A percentile compares a stretch with the other conserved stretches of the same genome.
phyloP scores from a whole-genome alignment of 202 grass and related monocot species.

The Hordeum pubiflorum region DNA sequence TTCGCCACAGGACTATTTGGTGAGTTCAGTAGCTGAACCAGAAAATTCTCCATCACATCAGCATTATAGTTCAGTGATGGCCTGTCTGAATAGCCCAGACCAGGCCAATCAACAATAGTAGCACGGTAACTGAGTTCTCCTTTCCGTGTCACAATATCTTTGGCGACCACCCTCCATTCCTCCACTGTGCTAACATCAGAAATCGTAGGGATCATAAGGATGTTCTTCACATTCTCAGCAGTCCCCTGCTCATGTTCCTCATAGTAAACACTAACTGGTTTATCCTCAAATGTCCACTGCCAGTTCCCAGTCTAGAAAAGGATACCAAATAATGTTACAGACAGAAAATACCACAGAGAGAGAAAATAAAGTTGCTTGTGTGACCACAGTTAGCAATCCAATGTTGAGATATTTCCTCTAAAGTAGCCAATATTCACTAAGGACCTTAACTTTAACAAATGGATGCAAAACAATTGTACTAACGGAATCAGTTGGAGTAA shows the following conservation, averaged over 20 bases:
- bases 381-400: background rate
- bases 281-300: conserved; percentile 75
- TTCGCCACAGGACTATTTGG: conserved; percentile 65
- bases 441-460: background rate
- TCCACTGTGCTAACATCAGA: conserved; percentile 97
- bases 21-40: conserved; percentile 68
- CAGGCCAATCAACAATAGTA: conserved; percentile 97
- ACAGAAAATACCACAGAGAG: background rate
- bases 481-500: background rate
- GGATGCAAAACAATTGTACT: background rate
- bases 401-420: background rate
- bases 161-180: conserved; percentile 73
- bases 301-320: conserved; percentile 73
- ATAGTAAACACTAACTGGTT: conserved; percentile 62
- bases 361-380: conserved; percentile 12
- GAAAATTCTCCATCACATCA: conserved; percentile 89
- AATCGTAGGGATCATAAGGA: conserved; percentile 91
- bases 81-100: conserved; percentile 87
- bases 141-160: conserved; percentile 63
- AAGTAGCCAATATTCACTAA: background rate
- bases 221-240: conserved; percentile 58
- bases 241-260: conserved; percentile 53
- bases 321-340: conserved; percentile 15
- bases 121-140: conserved; percentile 56
- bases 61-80: conserved; percentile 84